phyloP scores from a whole-genome alignment of 352 stramenopile genomes.

The Salisapilia sapeloensis region DNA sequence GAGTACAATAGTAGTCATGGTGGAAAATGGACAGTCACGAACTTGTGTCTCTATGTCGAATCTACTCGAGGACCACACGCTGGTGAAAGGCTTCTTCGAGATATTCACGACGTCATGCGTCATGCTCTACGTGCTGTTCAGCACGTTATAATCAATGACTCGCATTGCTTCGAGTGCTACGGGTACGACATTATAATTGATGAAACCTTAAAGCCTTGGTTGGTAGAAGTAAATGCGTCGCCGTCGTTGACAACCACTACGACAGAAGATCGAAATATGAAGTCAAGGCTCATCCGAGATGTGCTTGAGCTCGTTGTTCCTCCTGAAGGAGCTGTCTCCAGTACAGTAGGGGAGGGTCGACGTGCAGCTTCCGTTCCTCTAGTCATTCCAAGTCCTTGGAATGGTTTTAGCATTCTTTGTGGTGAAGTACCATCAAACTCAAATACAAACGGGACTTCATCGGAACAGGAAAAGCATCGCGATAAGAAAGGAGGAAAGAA shows the following conservation, averaged over 20 bases:
- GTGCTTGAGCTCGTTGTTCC: constrained; percentile 55
- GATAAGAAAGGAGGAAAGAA: too few species aligned
- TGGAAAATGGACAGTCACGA: constrained; percentile 83
- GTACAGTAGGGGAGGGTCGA: too few species aligned
- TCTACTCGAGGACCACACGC: constrained; percentile 28
- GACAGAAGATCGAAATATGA: constrained; percentile 61
- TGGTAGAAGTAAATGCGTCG: constrained; percentile 81
- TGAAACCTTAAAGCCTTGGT: constrained; percentile 83
- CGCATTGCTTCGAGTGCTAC: constrained; percentile 91
- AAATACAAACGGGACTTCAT: too few species aligned
- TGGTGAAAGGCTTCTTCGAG: constrained; percentile 36
- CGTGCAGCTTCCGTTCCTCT: too few species aligned
- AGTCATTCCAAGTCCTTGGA: too few species aligned
- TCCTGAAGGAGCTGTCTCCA: too few species aligned
- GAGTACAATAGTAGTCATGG: constrained; percentile 85
- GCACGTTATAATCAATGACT: constrained; percentile 87
- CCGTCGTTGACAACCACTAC: constrained; percentile 59
- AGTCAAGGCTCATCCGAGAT: constrained; percentile 47
- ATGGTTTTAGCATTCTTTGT: too few species aligned
- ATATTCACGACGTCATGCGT: constrained; percentile 72
- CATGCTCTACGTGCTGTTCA: constrained; percentile 79
- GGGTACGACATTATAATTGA: constrained; percentile 92
- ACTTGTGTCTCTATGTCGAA: constrained; percentile 77
- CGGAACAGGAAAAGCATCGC: too few species aligned
- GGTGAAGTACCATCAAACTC: too few species aligned